A percentile compares a stretch with the other conserved stretches of the same genome.
These are phyloP conservation scores for Chloris gayana DNA, from an alignment of 176 grass and related monocot species.

Conservation along the genomic window DNA sequence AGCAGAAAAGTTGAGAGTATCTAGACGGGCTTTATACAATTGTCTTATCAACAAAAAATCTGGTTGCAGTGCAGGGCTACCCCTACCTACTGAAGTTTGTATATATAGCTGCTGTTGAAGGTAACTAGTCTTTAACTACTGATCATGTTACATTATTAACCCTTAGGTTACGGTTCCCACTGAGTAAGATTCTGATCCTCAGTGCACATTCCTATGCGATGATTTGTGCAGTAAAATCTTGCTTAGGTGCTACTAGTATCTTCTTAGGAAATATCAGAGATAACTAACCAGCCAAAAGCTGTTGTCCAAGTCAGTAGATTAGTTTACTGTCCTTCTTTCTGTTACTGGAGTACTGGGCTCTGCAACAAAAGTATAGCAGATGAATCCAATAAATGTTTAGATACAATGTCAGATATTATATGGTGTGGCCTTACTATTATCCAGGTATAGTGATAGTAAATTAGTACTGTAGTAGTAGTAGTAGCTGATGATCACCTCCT, in stretches of 20 bases:
- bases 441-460: constrained; percentile 18
- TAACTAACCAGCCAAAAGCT: constrained; percentile 44
- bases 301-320: constrained; percentile 24
- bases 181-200: constrained; percentile 25
- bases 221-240: constrained; percentile 36
- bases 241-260: constrained; percentile 22
- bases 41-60: constrained; percentile 11
- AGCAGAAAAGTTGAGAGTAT: constrained; percentile 31
- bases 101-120: not conserved
- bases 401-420: not conserved
- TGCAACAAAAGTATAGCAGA: constrained; percentile 9
- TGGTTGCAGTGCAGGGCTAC: constrained; percentile 12
- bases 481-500: constrained; percentile 18
- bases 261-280: constrained; percentile 32
- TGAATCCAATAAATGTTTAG: not conserved
- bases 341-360: not conserved
- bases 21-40: not conserved
- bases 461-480: not conserved
- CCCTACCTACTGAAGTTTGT: not conserved
- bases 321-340: not conserved
- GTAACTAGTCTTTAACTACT: not conserved
- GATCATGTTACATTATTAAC: not conserved
- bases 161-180: constrained; percentile 5
- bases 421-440: not conserved
- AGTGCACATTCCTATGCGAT: constrained; percentile 28